phyloP scores from a whole-genome alignment of 192 early-diverging fungal species.

The Physocladia obscura region DNA sequence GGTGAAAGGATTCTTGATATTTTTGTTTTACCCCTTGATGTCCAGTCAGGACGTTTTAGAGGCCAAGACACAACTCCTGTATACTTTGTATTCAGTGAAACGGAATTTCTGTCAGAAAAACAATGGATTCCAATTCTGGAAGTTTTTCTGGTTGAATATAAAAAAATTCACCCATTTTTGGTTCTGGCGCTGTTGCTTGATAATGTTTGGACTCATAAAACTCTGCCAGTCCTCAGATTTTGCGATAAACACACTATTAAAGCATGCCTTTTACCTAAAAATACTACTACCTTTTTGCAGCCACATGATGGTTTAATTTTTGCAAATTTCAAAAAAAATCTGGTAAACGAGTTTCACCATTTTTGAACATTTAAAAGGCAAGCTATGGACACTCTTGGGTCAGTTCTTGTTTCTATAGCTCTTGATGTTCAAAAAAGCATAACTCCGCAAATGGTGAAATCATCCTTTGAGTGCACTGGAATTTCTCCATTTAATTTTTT shows the following conservation, averaged over 20 bases:
- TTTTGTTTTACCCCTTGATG: neutral
- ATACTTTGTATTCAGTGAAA: neutral
- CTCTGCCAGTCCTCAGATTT: neutral
- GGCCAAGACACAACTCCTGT: neutral
- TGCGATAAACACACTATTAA: neutral
- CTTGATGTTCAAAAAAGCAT: neutral
- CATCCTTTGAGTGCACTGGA: neutral
- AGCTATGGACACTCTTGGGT: neutral
- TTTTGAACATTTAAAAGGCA: neutral
- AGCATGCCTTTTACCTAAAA: neutral
- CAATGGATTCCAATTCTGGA: neutral
- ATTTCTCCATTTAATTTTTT: slow-evolving; percentile 3
- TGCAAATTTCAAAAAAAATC: neutral
- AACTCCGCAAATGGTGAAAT: neutral
- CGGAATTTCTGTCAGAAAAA: neutral
- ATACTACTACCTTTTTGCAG: neutral
- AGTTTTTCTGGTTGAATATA: neutral
- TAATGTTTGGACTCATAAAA: neutral
- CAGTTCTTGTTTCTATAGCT: neutral
- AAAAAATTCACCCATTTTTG: neutral
- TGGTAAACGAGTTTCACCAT: neutral
- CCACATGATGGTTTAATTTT: neutral
- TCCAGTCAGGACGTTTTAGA: neutral
- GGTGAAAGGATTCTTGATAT: slow-evolving; percentile 1
- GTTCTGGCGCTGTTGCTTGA: neutral